Evolutionary conservation across 768 basidiomycete species (phyloP).

Genomic region (Suillus fuscotomentosus): DNA sequence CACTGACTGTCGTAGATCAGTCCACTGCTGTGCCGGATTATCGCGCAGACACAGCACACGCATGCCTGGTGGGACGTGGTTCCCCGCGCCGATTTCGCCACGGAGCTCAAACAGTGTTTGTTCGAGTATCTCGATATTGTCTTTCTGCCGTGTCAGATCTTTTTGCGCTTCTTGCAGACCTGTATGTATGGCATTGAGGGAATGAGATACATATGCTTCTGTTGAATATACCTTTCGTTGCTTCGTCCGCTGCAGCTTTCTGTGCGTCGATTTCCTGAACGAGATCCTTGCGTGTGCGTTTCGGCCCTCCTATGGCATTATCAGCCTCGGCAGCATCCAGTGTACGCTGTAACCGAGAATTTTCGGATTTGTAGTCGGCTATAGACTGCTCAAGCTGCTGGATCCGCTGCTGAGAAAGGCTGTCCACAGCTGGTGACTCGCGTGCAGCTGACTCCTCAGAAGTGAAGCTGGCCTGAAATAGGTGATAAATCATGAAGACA

Average conservation of each 20-base stretch:
- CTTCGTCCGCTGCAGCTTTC: constrained; percentile 34
- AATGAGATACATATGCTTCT: not conserved
- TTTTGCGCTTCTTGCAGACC: constrained; percentile 43
- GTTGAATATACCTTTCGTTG: constrained; percentile 38
- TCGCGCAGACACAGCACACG: constrained; percentile 68
- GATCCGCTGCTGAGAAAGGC: constrained; percentile 41
- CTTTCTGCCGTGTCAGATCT: constrained; percentile 37
- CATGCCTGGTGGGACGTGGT: constrained; percentile 69
- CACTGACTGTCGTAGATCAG: constrained; percentile 68
- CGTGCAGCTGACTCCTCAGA: constrained; percentile 49
- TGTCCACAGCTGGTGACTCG: constrained; percentile 24
- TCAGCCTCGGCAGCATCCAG: constrained; percentile 45
- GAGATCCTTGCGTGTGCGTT: constrained; percentile 36
- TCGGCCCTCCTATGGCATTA: constrained; percentile 17
- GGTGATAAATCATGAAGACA: not conserved
- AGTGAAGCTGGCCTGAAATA: constrained; percentile 57
- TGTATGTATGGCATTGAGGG: constrained; percentile 21
- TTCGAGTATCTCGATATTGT: constrained; percentile 68
- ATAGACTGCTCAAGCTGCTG: constrained; percentile 56
- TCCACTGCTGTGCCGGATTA: constrained; percentile 85
- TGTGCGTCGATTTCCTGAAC: constrained; percentile 37
- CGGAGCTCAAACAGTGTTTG: constrained; percentile 76
- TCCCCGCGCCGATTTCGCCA: constrained; percentile 73
- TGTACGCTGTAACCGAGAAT: constrained; percentile 44
- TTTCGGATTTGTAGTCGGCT: constrained; percentile 52